Evolutionary conservation across 257 asterid genomes (phyloP), one percentile per base, ranked within the genome.

Genomic region (Solanum sitiens): DNA sequence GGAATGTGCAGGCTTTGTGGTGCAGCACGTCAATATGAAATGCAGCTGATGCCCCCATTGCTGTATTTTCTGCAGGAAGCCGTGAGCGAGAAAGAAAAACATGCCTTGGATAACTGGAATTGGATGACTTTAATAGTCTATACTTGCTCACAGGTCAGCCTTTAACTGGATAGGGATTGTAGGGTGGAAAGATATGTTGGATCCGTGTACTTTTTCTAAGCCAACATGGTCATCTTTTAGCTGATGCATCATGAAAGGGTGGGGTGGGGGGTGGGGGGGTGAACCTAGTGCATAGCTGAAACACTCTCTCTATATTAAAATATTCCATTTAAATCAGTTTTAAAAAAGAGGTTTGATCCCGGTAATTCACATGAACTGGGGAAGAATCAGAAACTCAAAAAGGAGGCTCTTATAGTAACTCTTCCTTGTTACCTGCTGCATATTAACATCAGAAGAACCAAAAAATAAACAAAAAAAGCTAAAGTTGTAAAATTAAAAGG

Each of bases 11-110:
- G 83, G 80, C 89, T 89, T 9, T 96, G 99, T 88, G 98, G 98
- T 80, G 97, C 87, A 53, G 42, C 91, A 47, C 92, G 96, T 88
- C 95, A 91, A 61, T 95, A 91, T 71, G 99, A 95, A 90, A 88
- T 96, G 99, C 99, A 96, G 91, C 86, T 96, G 89, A 94, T 96
- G 99, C 94, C 98, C 4, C 96, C 99, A 8, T 7, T 94, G 79
- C 90, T 96, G 86, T 96, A 89, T 91, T 96, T 95, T 95, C 91
- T 94, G 90, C 96, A 92, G 56, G 94, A 94, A 89, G 94, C 92
- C 63, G 90, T 95, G 16, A 87, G 95, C 84, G 89, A 87, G 71
- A 84, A 88, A 88, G 93, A 90, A 89, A 93, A 86, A 74, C 59
- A 20, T 85, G 91, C 84, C 9, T 45, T 94, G 84, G 95, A 94